Evolutionary conservation across 495 filamentous ascomycete genomes (phyloP).

Genomic region (Astrothelium subdiscretum): DNA sequence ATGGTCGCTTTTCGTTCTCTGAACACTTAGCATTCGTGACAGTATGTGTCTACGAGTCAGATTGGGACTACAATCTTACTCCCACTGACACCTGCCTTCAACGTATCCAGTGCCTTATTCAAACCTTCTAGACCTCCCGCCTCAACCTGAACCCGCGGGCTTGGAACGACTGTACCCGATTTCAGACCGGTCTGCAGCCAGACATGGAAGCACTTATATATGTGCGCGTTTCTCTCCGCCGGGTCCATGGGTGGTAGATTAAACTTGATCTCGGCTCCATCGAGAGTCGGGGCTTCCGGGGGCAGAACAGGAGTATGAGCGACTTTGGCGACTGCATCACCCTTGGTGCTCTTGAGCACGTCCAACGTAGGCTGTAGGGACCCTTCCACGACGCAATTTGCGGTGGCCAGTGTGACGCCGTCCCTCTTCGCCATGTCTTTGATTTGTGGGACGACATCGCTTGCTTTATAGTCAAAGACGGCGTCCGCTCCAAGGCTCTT

Average conservation of each 20-base stretch:
- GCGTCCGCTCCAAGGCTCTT: slow-evolving; percentile 37
- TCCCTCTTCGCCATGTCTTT: neutral
- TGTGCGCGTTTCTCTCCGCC: neutral
- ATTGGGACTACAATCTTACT: neutral
- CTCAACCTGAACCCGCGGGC: neutral
- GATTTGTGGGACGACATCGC: neutral
- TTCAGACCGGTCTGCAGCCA: neutral
- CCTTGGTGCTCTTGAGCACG: neutral
- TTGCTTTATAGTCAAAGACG: slow-evolving; percentile 41
- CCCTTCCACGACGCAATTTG: neutral
- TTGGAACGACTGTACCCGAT: neutral
- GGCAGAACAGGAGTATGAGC: neutral
- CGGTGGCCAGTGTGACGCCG: neutral
- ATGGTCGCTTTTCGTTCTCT: neutral
- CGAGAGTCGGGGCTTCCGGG: neutral
- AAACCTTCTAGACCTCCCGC: neutral
- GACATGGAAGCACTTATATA: neutral
- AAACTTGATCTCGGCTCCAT: neutral
- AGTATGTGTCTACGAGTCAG: neutral
- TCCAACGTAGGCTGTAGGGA: neutral
- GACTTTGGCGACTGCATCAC: neutral
- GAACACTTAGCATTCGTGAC: neutral
- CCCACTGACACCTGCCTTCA: slow-evolving; percentile 1
- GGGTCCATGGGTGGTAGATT: neutral
- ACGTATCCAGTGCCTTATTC: slow-evolving; percentile 1